Conservation (phyloP, 2,329 filamentous ascomycete genomes). For the Penicillium capsulatum region DNA sequence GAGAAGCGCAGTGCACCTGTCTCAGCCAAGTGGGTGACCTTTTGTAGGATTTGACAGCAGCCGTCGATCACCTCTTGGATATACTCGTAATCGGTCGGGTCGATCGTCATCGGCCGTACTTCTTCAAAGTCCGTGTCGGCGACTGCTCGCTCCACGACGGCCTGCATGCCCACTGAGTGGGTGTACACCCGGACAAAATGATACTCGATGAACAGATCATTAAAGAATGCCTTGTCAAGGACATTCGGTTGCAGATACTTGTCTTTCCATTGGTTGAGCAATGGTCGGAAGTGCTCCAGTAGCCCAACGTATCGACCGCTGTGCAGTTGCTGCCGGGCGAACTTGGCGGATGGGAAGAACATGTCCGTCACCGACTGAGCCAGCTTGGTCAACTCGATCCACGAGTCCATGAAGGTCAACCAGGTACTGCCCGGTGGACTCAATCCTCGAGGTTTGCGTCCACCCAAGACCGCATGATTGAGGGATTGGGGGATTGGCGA, state of each 20-base stretch:
- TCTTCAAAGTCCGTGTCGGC: slow-evolving; percentile 33
- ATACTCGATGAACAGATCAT: slow-evolving; percentile 53
- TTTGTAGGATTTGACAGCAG: slow-evolving; percentile 50
- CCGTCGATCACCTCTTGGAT: slow-evolving; percentile 55
- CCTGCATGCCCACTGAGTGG: slow-evolving; percentile 52
- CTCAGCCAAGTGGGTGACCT: slow-evolving; percentile 48
- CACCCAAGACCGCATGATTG: slow-evolving; percentile 32
- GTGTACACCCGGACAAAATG: slow-evolving; percentile 45
- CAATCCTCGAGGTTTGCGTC: slow-evolving; percentile 31
- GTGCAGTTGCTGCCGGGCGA: slow-evolving; percentile 34
- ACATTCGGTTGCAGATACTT: slow-evolving; percentile 33
- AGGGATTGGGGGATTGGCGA: slow-evolving; percentile 49
- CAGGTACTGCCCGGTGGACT: slow-evolving; percentile 46
- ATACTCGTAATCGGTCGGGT: slow-evolving; percentile 52
- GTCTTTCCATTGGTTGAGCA: slow-evolving; percentile 38
- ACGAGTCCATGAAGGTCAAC: slow-evolving; percentile 51
- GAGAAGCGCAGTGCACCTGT: slow-evolving; percentile 48
- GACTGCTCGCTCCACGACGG: slow-evolving; percentile 53
- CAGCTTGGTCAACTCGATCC: slow-evolving; percentile 48
- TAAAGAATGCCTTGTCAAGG: slow-evolving; percentile 38
- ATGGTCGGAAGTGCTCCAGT: slow-evolving; percentile 40
- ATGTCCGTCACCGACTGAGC: slow-evolving; percentile 52
- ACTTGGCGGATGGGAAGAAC: slow-evolving; percentile 45
- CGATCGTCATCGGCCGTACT: slow-evolving; percentile 44
- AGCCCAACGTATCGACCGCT: slow-evolving; percentile 51